Evolutionary conservation across 768 basidiomycete genomes (phyloP), one percentile per base, ranked within the genome.

Genomic region (Termitomyces sp.): DNA sequence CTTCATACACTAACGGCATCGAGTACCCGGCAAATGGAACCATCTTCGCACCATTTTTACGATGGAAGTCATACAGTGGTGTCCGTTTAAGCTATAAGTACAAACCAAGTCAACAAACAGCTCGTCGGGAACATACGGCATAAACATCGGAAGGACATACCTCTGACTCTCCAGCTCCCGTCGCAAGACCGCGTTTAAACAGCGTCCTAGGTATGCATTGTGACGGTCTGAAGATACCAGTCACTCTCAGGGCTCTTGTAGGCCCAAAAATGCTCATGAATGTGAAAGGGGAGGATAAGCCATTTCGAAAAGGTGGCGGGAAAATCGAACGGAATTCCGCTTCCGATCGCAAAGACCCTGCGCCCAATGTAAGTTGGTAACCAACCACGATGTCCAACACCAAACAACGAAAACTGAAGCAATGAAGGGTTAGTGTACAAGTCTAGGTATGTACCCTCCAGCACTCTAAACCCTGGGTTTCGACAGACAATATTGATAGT

Each of bases 11-110:
- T 45, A 99, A 77, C 0, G 96, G 97, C 96, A 99, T 99, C 4
- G 85, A 82, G 72, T 86, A 98, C 6, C 96, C 96, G 2, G 93
- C 97, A 71, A 98, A 99, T 0, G 92, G 88, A 0, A 97, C 94
- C 92, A 98, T 94, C 73, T 95, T 95, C 1, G 88, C 96, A 18
- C 80, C 87, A 70, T 90, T 78, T 60, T 85, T 69, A 47, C 91
- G 69, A 69, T 99, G 95, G 68, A 94, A 95, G 67, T 94, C 92
- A 65, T 95, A 93, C 4, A 98, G 77, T 0, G 84, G 82, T 0
- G 94, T 98, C 66, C 81, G 84, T 62, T 66, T 77, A 58, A 80
- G 65, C 76, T 80, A 54, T 3, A n/a, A n/a, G n/a, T n/a, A 47
- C 7, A 32, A 52, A 43, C n/a, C 16, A 33, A 57, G 45, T 53